A percentile compares a stretch with the other conserved stretches of the same genome.
Conservation (phyloP, 441 rosid species). For the Brassica balearica region DNA sequence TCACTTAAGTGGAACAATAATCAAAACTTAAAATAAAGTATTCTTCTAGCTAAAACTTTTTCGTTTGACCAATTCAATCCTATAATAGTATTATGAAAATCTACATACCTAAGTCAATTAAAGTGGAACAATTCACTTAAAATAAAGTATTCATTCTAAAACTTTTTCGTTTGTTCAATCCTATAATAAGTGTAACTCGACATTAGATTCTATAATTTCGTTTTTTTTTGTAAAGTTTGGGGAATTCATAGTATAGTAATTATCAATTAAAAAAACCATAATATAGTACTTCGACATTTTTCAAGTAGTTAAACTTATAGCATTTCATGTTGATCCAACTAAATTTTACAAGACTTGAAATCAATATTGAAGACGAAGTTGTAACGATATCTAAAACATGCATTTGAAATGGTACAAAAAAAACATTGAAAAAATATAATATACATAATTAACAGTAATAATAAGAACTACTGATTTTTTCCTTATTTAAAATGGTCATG, state of each 20-base stretch:
- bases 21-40: background rate
- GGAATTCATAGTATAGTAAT: background rate
- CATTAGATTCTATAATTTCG: constrained; percentile 18
- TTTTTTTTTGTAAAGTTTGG: background rate
- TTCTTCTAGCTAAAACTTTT: constrained; percentile 18
- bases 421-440: background rate
- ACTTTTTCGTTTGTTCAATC: constrained; percentile 26
- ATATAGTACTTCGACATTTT: background rate
- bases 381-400: background rate
- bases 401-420: background rate
- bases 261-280: background rate
- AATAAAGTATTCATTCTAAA: background rate
- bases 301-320: constrained; percentile 1
- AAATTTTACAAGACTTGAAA: background rate
- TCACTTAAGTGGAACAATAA: constrained; percentile 18
- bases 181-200: background rate
- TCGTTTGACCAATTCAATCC: constrained; percentile 23
- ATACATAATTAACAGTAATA: no score
- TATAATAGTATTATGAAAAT: constrained; percentile 13
- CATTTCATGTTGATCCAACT: background rate
- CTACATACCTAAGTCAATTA: background rate
- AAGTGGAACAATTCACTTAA: constrained; percentile 17
- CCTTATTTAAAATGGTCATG: constrained; percentile 31
- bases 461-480: constrained; percentile 17
- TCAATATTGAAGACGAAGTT: constrained; percentile 3